These are phyloP conservation scores for Pterula multifida DNA, from an alignment of 1,284 basidiomycete genomes.

Conservation along the genomic window DNA sequence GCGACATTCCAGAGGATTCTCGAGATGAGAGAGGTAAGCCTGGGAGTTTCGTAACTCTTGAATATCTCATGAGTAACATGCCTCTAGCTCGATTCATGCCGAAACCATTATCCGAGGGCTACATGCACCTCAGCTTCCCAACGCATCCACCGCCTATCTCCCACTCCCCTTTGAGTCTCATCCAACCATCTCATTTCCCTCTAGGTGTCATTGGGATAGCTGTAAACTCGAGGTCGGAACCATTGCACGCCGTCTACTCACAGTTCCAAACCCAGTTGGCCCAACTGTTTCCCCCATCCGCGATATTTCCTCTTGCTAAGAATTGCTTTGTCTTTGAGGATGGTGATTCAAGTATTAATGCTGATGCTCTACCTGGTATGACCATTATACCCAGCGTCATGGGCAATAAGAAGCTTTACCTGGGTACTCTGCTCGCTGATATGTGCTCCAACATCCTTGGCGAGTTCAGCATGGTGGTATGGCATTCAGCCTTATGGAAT, in stretches of 20 bases:
- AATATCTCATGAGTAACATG: no score
- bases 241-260: constrained; percentile 47
- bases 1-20: constrained; percentile 68
- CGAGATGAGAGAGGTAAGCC: constrained; percentile 77
- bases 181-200: constrained; percentile 70
- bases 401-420: constrained; percentile 71
- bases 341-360: not conserved
- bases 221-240: constrained; percentile 20
- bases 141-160: constrained; percentile 55
- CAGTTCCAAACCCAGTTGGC: constrained; percentile 52
- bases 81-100: constrained; percentile 69
- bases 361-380: constrained; percentile 45
- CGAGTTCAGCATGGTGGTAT: constrained; percentile 70
- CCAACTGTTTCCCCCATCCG: constrained; percentile 51
- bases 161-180: constrained; percentile 45
- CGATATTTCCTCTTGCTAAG: constrained; percentile 63
- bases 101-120: constrained; percentile 59
- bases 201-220: constrained; percentile 66
- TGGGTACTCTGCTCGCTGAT: constrained; percentile 78
- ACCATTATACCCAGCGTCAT: constrained; percentile 69
- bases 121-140: constrained; percentile 61
- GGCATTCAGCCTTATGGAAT: constrained; percentile 14
- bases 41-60: no score
- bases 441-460: constrained; percentile 75
- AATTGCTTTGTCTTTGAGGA: constrained; percentile 76